A percentile compares a stretch with the other conserved stretches of the same genome.
phyloP scores from a whole-genome alignment of 805 yeast species.

The Kodamaea kaohsiungensis region DNA sequence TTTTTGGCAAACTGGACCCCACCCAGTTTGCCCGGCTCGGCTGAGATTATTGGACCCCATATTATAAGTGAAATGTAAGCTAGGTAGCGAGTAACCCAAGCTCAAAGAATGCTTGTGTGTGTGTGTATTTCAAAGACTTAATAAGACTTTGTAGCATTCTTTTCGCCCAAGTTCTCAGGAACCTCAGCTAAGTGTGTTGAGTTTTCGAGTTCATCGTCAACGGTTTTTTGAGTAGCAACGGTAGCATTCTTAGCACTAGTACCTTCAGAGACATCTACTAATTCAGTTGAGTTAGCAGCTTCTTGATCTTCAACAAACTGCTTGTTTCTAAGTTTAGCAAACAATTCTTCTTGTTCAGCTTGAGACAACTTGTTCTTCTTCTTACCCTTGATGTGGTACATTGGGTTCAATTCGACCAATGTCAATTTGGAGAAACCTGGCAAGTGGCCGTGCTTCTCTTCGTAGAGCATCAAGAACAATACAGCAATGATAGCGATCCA shows the following conservation, averaged over 20 bases:
- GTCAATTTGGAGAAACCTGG: constrained; percentile 59
- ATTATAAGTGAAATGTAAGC: not conserved
- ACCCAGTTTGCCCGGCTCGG: constrained; percentile 11
- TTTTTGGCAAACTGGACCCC: constrained; percentile 9
- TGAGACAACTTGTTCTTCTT: constrained; percentile 33
- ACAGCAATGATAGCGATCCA: constrained; percentile 70
- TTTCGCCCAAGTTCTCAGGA: constrained; percentile 8
- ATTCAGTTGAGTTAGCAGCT: not conserved
- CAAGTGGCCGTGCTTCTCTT: constrained; percentile 82
- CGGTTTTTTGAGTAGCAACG: not conserved
- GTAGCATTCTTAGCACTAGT: constrained; percentile 6
- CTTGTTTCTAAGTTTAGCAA: constrained; percentile 25
- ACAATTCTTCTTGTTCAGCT: constrained; percentile 37
- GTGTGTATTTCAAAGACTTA: constrained; percentile 2
- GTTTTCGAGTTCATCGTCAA: constrained; percentile 1
- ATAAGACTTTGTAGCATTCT: constrained; percentile 4
- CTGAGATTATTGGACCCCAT: constrained; percentile 7
- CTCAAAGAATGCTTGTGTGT: constrained; percentile 2
- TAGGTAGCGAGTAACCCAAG: not conserved
- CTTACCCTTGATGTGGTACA: constrained; percentile 36
- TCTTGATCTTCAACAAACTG: constrained; percentile 3
- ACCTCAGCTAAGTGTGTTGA: not conserved
- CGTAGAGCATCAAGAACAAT: constrained; percentile 66
- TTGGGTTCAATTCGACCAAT: constrained; percentile 33
- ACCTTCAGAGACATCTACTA: constrained; percentile 2